phyloP scores from a whole-genome alignment of 2,329 filamentous ascomycete species.

The Coniochaeta hoffmannii region DNA sequence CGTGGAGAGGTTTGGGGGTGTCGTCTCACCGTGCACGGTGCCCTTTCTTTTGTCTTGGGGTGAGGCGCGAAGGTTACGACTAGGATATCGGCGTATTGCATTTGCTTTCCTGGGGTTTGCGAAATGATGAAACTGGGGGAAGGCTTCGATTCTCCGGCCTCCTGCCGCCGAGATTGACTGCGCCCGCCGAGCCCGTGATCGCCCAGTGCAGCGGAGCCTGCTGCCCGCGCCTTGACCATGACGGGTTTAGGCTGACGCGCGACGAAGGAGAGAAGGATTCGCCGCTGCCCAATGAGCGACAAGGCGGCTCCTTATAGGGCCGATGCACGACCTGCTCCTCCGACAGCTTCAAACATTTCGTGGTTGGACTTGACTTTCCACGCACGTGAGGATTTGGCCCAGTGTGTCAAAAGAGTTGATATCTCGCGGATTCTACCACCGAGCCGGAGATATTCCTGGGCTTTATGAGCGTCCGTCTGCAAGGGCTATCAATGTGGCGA shows the following conservation, averaged over 20 bases:
- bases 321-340: too few relatives aligned
- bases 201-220: neutral
- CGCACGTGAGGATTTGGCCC: too few relatives aligned
- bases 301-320: neutral
- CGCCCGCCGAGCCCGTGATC: neutral
- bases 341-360: neutral
- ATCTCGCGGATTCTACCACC: too few relatives aligned
- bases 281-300: neutral
- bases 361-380: too few relatives aligned
- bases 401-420: too few relatives aligned
- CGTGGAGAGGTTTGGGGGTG: too few relatives aligned
- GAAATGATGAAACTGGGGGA: neutral
- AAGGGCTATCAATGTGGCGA: too few relatives aligned
- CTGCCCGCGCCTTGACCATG: neutral
- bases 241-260: neutral
- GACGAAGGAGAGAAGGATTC: neutral
- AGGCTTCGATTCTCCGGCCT: neutral
- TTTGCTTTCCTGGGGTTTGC: neutral
- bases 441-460: too few relatives aligned
- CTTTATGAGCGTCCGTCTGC: too few relatives aligned
- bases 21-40: too few relatives aligned
- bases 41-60: neutral
- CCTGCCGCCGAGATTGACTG: neutral
- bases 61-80: neutral
- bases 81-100: neutral